These are phyloP conservation scores for Colletotrichum chrysophilum DNA, from an alignment of 2,329 filamentous ascomycete genomes.

Conservation along the genomic window DNA sequence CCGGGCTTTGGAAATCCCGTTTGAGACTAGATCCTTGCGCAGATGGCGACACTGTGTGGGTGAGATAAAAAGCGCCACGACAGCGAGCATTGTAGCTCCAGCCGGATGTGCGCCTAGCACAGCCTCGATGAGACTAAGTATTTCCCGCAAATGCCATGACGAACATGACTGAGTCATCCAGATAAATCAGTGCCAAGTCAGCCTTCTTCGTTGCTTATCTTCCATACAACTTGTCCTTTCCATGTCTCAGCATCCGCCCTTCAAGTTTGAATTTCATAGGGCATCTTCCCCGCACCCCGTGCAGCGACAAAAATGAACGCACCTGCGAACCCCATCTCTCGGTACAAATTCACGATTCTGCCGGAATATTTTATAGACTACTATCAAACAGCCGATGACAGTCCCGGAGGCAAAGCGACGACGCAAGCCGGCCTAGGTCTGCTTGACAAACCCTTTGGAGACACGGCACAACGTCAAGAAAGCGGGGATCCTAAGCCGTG, in stretches of 20 bases:
- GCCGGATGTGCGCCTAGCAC: neutral
- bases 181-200: neutral
- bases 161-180: neutral
- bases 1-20: neutral
- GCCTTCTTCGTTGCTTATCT: neutral
- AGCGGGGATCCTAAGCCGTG: slow-evolving; percentile 48
- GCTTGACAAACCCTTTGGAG: slow-evolving; percentile 50
- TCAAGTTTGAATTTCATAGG: neutral
- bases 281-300: neutral
- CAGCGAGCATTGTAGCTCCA: neutral
- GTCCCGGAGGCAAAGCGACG: slow-evolving; percentile 31
- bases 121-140: neutral
- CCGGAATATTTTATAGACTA: neutral
- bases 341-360: slow-evolving; percentile 10
- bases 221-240: neutral
- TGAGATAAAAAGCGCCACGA: neutral
- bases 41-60: neutral
- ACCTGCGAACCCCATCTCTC: neutral
- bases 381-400: slow-evolving; percentile 24
- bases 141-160: neutral
- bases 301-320: neutral
- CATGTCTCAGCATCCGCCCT: neutral
- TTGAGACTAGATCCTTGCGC: neutral
- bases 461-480: slow-evolving; percentile 11
- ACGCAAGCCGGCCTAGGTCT: slow-evolving; percentile 59